phyloP scores from a whole-genome alignment of 1,284 basidiomycete genomes.

The Trametes sp. region DNA sequence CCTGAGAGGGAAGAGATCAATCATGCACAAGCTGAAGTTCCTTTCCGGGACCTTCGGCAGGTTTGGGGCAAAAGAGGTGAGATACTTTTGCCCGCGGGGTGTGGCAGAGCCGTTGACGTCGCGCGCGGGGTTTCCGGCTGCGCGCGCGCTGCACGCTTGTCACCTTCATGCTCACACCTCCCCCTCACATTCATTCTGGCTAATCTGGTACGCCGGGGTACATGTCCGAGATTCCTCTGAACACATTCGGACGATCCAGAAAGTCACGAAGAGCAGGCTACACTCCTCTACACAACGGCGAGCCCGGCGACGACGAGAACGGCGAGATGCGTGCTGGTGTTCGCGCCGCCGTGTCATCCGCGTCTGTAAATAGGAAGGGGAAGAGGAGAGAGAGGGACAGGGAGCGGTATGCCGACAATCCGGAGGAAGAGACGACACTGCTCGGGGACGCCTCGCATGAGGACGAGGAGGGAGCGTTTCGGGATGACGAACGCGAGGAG shows the following conservation, averaged over 20 bases:
- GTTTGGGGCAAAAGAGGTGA: not conserved
- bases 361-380: slow-evolving; percentile 44
- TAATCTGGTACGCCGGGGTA: slow-evolving; percentile 21
- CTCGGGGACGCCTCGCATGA: slow-evolving; percentile 52
- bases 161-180: slow-evolving; percentile 14
- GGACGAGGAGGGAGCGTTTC: slow-evolving; percentile 43
- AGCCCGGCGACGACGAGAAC: slow-evolving; percentile 42
- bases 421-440: slow-evolving; percentile 63
- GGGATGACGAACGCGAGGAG: slow-evolving; percentile 36
- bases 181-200: slow-evolving; percentile 14
- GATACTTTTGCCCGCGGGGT: not conserved
- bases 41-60: too few species aligned
- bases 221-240: slow-evolving; percentile 79
- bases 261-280: slow-evolving; percentile 54
- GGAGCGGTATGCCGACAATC: slow-evolving; percentile 64
- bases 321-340: slow-evolving; percentile 39
- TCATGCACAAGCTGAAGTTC: too few species aligned
- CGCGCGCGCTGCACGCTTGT: too few species aligned
- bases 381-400: slow-evolving; percentile 60
- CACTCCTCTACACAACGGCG: slow-evolving; percentile 48
- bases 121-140: too few species aligned
- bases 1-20: too few species aligned
- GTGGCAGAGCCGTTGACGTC: too few species aligned
- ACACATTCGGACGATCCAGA: slow-evolving; percentile 58
- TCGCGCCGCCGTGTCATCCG: slow-evolving; percentile 49